Conservation (phyloP, 495 filamentous ascomycete genomes). For the Entonaema liquescens region DNA sequence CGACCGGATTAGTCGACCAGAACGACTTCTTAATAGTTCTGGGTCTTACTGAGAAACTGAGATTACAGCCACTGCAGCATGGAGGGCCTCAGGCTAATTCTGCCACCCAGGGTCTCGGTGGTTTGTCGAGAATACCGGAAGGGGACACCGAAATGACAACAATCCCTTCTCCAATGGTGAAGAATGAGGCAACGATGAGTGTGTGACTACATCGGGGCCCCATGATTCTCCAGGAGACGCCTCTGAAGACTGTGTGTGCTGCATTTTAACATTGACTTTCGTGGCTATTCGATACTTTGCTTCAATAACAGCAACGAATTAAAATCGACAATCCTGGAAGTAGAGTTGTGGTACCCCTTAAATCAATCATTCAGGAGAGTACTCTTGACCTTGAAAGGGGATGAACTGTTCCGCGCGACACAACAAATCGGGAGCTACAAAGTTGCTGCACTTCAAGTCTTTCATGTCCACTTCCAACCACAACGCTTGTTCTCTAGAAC, state of each 20-base stretch:
- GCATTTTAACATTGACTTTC: neutral
- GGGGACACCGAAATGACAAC: slow-evolving; percentile 62
- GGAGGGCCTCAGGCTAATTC: slow-evolving; percentile 56
- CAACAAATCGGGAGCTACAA: neutral
- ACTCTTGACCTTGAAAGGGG: neutral
- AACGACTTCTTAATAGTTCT: slow-evolving; percentile 85
- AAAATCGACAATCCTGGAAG: neutral
- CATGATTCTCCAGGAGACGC: neutral
- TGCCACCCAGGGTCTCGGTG: slow-evolving; percentile 63
- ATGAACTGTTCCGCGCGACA: neutral
- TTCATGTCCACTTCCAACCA: slow-evolving; percentile 1
- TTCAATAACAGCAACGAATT: neutral
- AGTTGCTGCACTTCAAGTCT: neutral
- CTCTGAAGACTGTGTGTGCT: neutral
- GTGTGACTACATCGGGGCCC: slow-evolving; percentile 7
- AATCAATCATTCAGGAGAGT: neutral
- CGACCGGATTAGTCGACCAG: slow-evolving; percentile 74
- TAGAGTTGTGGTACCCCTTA: neutral
- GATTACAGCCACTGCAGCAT: slow-evolving; percentile 63
- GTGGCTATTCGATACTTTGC: neutral
- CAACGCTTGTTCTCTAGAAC: slow-evolving; percentile 1
- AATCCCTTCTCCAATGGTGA: slow-evolving; percentile 53
- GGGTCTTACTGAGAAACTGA: slow-evolving; percentile 88
- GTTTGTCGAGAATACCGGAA: slow-evolving; percentile 73
- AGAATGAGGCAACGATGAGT: slow-evolving; percentile 59